phyloP scores from a whole-genome alignment of 352 stramenopile genomes.

The Thalassiosira livingstoniorum region DNA sequence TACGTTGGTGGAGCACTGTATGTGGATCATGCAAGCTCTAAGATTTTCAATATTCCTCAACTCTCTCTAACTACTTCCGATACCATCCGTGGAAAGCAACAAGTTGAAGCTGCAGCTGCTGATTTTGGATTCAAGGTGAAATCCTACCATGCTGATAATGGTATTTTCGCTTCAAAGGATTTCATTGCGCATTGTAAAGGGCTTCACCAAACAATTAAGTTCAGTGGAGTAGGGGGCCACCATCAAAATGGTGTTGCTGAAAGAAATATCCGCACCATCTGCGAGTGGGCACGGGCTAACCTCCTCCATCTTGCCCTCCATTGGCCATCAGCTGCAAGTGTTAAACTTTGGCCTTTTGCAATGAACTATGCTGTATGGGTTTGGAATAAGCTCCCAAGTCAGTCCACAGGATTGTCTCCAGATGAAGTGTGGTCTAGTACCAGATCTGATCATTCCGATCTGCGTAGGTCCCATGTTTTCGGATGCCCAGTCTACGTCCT shows the following conservation, averaged over 20 bases:
- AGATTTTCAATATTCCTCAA: constrained; percentile 45
- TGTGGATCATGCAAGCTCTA: constrained; percentile 34
- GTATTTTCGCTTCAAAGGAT: not conserved
- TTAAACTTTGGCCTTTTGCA: constrained; percentile 46
- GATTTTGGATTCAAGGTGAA: not conserved
- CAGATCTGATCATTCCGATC: constrained; percentile 17
- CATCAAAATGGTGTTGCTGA: constrained; percentile 44
- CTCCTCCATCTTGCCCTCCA: constrained; percentile 37
- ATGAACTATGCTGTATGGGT: constrained; percentile 46
- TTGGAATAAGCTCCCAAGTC: constrained; percentile 51
- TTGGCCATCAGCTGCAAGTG: constrained; percentile 32
- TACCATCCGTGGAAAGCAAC: constrained; percentile 42
- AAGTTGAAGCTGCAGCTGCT: not conserved
- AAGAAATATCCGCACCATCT: constrained; percentile 40
- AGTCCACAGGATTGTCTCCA: constrained; percentile 25
- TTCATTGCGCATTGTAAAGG: constrained; percentile 10
- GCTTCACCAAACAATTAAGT: constrained; percentile 14
- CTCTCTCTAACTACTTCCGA: constrained; percentile 28
- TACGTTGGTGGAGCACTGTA: constrained; percentile 55
- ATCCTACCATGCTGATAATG: not conserved
- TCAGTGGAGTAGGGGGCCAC: not conserved
- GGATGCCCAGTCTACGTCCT: constrained; percentile 71
- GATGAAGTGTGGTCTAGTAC: constrained; percentile 47
- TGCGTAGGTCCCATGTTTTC: constrained; percentile 54
- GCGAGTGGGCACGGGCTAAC: not conserved